These are phyloP conservation scores for Pontederia paniculata DNA, from an alignment of 176 grass and related monocot genomes.

Conservation along the genomic window DNA sequence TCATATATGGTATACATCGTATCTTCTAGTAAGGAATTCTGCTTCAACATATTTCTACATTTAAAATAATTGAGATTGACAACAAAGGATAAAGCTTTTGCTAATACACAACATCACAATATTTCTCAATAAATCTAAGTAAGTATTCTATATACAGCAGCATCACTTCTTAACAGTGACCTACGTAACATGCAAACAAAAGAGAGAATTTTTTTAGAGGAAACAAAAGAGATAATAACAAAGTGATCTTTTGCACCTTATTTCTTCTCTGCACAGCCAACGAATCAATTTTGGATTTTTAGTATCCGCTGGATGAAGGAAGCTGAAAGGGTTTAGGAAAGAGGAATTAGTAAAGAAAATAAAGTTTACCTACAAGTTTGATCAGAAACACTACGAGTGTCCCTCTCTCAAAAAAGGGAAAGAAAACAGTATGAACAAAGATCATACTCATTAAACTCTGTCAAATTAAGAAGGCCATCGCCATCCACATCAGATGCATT, in stretches of 20 bases:
- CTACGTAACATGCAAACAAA: background rate
- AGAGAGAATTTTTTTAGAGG: too few relatives aligned
- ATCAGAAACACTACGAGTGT: too few relatives aligned
- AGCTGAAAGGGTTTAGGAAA: conserved; percentile 37
- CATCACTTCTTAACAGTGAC: too few relatives aligned
- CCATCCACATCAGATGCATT: conserved; percentile 61
- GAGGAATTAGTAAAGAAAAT: conserved; percentile 19
- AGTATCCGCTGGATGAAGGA: conserved; percentile 86
- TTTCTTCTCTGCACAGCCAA: conserved; percentile 91
- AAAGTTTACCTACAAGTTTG: too few relatives aligned
- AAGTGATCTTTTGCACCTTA: conserved; percentile 39
- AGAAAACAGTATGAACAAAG: conserved; percentile 10
- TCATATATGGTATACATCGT: too few relatives aligned
- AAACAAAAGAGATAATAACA: conserved; percentile 3
- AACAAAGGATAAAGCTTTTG: too few relatives aligned
- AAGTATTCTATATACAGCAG: too few relatives aligned
- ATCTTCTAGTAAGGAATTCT: too few relatives aligned
- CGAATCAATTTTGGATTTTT: conserved; percentile 58
- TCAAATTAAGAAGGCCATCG: conserved; percentile 71
- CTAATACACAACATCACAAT: too few relatives aligned
- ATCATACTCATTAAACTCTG: conserved; percentile 80
- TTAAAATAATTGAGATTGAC: too few relatives aligned
- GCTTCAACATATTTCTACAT: too few relatives aligned
- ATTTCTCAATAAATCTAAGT: too few relatives aligned
- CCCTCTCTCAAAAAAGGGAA: background rate